phyloP scores from a whole-genome alignment of 1,284 basidiomycete species.

The Trametes versicolor region DNA sequence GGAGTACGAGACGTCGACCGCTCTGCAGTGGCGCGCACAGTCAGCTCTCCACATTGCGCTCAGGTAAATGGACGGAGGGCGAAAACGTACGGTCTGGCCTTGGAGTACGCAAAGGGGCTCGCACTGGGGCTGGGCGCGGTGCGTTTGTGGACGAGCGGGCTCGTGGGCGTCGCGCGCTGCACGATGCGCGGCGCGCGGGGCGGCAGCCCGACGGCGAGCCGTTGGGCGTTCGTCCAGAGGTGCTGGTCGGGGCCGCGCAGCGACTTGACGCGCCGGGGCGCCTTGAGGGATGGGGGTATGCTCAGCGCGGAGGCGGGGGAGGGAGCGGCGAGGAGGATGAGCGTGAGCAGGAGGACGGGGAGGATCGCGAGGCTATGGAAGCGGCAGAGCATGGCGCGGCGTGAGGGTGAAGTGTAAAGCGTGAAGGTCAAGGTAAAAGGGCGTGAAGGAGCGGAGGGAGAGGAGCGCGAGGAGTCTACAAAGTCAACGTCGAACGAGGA shows the following conservation, averaged over 20 bases:
- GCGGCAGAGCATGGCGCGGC: conserved; percentile 25
- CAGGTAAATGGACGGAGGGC: no score
- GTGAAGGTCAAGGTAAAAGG: no score
- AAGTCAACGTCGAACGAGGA: conserved; percentile 15
- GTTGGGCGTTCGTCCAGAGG: conserved; percentile 37
- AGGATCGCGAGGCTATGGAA: conserved; percentile 25
- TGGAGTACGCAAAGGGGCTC: conserved; percentile 20
- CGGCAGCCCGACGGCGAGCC: conserved; percentile 37
- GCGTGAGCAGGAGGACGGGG: conserved; percentile 23
- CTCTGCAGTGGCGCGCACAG: conserved; percentile 7
- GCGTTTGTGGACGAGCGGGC: conserved; percentile 23
- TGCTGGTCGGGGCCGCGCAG: conserved; percentile 11
- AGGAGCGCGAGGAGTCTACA: conserved; percentile 15
- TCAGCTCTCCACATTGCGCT: not conserved
- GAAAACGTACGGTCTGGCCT: conserved; percentile 20
- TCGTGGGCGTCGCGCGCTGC: conserved; percentile 29
- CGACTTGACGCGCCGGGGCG: conserved; percentile 18
- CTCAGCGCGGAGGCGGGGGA: conserved; percentile 14
- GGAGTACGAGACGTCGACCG: conserved; percentile 15
- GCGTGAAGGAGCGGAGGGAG: conserved; percentile 23
- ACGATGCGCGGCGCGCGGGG: conserved; percentile 32
- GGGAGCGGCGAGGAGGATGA: conserved; percentile 18
- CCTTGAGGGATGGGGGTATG: conserved; percentile 14
- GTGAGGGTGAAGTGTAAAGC: no score
- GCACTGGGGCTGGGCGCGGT: conserved; percentile 29